Conservation (phyloP, 768 basidiomycete species). For the Pholiota conissans region DNA sequence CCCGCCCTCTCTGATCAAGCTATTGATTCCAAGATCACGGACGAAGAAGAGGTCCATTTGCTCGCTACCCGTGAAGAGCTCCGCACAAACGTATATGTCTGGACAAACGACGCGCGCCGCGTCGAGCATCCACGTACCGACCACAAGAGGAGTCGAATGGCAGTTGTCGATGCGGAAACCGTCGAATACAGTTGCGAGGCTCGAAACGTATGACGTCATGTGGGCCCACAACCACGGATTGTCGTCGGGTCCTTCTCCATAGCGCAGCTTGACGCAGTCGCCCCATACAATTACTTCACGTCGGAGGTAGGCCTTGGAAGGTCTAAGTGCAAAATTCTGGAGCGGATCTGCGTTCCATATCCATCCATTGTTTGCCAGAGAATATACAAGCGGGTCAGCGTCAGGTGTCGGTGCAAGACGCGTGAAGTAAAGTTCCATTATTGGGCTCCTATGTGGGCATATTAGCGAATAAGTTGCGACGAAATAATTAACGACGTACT, state of each 20-base stretch:
- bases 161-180: conserved; percentile 99
- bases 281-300: conserved; percentile 98
- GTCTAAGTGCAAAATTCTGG: conserved; percentile 87
- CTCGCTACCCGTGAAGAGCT: conserved; percentile 95
- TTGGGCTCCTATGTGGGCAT: conserved; percentile 55
- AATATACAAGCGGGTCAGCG: conserved; percentile 58
- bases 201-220: conserved; percentile 82
- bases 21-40: conserved; percentile 89
- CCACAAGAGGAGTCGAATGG: conserved; percentile 94
- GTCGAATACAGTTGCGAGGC: conserved; percentile 82
- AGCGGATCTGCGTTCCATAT: conserved; percentile 97
- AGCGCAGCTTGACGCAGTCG: conserved; percentile 97
- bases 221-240: conserved; percentile 96
- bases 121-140: conserved; percentile 96
- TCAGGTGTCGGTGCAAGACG: conserved; percentile 52
- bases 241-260: conserved; percentile 73
- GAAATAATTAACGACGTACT: conserved; percentile 47
- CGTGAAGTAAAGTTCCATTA: conserved; percentile 94
- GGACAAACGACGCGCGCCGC: conserved; percentile 86
- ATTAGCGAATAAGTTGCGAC: neutral
- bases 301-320: conserved; percentile 92
- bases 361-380: conserved; percentile 98
- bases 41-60: conserved; percentile 93
- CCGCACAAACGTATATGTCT: conserved; percentile 94
- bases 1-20: conserved; percentile 91